These are phyloP conservation scores for Imleria badia DNA, from an alignment of 768 basidiomycete genomes.

Conservation along the genomic window DNA sequence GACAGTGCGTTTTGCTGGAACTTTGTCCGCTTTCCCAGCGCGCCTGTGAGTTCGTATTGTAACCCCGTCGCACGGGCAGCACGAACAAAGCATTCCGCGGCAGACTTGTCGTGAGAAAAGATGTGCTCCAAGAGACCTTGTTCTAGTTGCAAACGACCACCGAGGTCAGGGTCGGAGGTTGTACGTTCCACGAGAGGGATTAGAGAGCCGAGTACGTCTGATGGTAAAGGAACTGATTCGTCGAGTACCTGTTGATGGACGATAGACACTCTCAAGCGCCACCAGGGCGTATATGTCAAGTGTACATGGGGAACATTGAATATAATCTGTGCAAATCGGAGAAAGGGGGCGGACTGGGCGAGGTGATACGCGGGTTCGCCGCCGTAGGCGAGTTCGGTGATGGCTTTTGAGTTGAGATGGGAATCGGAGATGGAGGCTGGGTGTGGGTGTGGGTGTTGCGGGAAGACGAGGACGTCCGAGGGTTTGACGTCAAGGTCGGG, in stretches of 20 bases:
- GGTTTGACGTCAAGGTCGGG: conserved; percentile 69
- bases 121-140: conserved; percentile 76
- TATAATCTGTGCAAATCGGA: conserved; percentile 74
- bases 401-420: conserved; percentile 59
- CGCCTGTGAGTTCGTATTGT: conserved; percentile 89
- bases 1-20: conserved; percentile 84
- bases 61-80: conserved; percentile 78
- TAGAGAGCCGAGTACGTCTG: conserved; percentile 41
- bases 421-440: conserved; percentile 41
- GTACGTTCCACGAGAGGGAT: conserved; percentile 41
- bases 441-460: conserved; percentile 14
- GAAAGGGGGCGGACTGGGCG: conserved; percentile 60
- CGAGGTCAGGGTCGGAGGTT: conserved; percentile 58
- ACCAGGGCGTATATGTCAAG: conserved; percentile 64
- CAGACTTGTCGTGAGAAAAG: conserved; percentile 72
- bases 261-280: conserved; percentile 72
- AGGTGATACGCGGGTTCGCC: conserved; percentile 99
- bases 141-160: conserved; percentile 70
- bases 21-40: conserved; percentile 90
- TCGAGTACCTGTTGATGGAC: conserved; percentile 79
- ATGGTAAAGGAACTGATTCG: conserved; percentile 67
- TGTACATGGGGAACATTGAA: conserved; percentile 51
- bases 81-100: conserved; percentile 72
- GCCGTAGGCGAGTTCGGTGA: conserved; percentile 73
- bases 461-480: conserved; percentile 39